Evolutionary conservation across 768 basidiomycete genomes (phyloP), one percentile per base, ranked within the genome.

Genomic region (Dacryopinax spathularia): DNA sequence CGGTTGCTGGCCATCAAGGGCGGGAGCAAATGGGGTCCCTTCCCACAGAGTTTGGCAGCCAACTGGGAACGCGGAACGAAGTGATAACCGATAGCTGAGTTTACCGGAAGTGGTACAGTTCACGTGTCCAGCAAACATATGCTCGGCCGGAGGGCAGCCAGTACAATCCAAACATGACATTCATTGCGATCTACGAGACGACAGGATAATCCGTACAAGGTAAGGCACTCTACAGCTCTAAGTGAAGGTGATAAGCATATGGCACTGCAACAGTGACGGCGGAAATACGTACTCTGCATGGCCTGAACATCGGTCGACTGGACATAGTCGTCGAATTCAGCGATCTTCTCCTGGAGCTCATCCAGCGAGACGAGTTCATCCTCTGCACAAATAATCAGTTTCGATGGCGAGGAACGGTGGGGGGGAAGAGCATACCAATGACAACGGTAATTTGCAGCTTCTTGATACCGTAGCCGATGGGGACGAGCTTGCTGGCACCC

Each of bases 321-420:
- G 67, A 95, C 84, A 71, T 84, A 88, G 70, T 92, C 91, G 13
- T 91, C 89, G 65, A 89, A 84, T 69, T 89, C 91, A 4, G 77
- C 78, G 65, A 96, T 79, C 79, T 88, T 82, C 75, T 98, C 95
- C 76, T 97, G 91, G 67, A 98, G 81, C 22, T 96, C 92, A 67
- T 95, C 91, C 66, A 87, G 80, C 1, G 92, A 95, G 61, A 98
- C 86, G 67, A 89, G 87, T 70, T 95, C 94, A 67, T 97, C 95
- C 91, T 95, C 94, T 91, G 73, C 44, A 56, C 34, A 34, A 35
- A 18, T 33, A 44, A 43, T 33, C 20, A 39, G 56, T 60, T 13
- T 65, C 27, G 29, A 31, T 27, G 64, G 65, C 84, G 82, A 80
- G 60, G 84, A 75, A 64, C 82, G 81, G n/a, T 83, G 73, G 39